A percentile compares a stretch with the other conserved stretches of the same genome.
These are phyloP conservation scores for Triticum dicoccoides DNA, from an alignment of 176 grass and related monocot species.

Conservation along the genomic window DNA sequence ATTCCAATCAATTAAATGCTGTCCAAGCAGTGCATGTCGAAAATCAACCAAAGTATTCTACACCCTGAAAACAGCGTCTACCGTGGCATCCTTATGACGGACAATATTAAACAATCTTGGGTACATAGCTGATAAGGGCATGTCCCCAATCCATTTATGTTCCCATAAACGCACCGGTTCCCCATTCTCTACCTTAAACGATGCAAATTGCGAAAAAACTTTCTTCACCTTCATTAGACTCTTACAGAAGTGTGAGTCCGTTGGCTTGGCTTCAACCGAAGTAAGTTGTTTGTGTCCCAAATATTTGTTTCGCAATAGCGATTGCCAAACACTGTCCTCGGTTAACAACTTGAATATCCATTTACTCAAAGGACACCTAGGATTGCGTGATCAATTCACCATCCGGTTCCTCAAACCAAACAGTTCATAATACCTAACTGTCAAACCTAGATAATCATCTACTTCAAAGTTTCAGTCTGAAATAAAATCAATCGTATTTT, in stretches of 20 bases:
- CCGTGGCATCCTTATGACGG: background rate
- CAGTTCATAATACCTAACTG: background rate
- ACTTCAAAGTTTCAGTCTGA: background rate
- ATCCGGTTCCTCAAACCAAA: background rate
- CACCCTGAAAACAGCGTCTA: background rate
- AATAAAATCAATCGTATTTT: conserved; percentile 3
- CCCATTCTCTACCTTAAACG: background rate
- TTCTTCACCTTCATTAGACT: background rate
- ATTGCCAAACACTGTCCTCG: background rate
- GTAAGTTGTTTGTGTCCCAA: background rate
- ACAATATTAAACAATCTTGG: background rate
- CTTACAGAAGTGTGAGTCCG: background rate
- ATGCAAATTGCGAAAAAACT: background rate
- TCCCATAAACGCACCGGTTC: background rate
- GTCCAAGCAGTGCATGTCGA: background rate
- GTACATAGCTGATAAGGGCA: background rate
- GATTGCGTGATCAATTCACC: background rate
- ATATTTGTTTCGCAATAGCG: background rate
- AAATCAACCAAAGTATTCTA: background rate
- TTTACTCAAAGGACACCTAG: background rate
- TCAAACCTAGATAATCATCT: background rate
- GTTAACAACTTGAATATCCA: background rate
- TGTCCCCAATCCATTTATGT: background rate
- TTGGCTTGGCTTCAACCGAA: background rate
- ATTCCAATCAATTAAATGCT: background rate